A percentile compares a stretch with the other conserved stretches of the same genome.
phyloP scores from a whole-genome alignment of 2,329 filamentous ascomycete genomes.

The Xylaria sp. region DNA sequence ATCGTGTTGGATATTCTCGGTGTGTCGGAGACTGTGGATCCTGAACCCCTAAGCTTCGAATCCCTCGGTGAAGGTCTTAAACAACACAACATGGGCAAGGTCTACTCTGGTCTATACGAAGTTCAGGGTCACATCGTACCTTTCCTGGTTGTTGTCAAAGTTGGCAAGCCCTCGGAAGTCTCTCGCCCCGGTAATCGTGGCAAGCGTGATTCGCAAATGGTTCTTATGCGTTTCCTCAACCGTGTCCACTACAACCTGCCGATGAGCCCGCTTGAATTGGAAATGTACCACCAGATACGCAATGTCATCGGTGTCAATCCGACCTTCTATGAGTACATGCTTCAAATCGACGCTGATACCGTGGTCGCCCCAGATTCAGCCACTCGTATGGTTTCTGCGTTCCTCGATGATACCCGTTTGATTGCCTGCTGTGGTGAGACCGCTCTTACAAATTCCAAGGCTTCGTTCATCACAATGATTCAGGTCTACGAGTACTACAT shows the following conservation, averaged over 20 bases:
- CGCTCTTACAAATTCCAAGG: conserved; percentile 89
- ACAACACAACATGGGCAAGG: conserved; percentile 99
- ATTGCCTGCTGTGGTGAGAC: conserved; percentile 97
- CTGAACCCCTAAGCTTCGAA: conserved; percentile 96
- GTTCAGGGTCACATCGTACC: conserved; percentile 98
- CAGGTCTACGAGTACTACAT: conserved; percentile 99
- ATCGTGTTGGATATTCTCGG: conserved; percentile 98
- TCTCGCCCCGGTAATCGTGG: conserved; percentile 95
- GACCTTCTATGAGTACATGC: conserved; percentile 95
- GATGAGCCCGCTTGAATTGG: conserved; percentile 96
- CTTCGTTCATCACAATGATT: conserved; percentile 97
- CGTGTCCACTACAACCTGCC: conserved; percentile 96
- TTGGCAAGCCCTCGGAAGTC: conserved; percentile 97
- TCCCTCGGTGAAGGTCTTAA: conserved; percentile 94
- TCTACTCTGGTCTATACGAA: conserved; percentile 97
- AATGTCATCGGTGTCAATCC: conserved; percentile 99
- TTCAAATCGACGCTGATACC: conserved; percentile 98
- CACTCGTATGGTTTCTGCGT: conserved; percentile 90
- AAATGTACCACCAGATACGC: conserved; percentile 98
- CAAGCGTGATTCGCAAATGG: conserved; percentile 99
- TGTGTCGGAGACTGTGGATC: conserved; percentile 91
- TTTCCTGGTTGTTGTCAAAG: conserved; percentile 95
- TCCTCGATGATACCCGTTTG: conserved; percentile 91
- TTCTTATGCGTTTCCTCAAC: conserved; percentile 99
- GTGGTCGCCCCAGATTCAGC: conserved; percentile 90